These are phyloP conservation scores for Bipolaris sorokiniana DNA, from an alignment of 2,329 filamentous ascomycete species.

Conservation along the genomic window DNA sequence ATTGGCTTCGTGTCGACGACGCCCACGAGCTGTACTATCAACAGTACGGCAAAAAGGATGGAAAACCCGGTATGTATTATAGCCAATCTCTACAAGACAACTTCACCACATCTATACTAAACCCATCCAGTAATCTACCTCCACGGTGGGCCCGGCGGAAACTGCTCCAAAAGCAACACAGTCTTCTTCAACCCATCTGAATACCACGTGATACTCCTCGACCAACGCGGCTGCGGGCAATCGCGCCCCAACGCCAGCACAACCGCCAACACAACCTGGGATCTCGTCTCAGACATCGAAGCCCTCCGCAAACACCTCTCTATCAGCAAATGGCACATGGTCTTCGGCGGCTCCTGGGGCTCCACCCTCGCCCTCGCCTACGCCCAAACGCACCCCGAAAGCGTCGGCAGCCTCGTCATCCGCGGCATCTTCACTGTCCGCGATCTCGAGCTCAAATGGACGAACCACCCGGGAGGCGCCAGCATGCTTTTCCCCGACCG, in stretches of 20 bases:
- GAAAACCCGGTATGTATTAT: conserved; percentile 44
- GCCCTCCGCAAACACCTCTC: conserved; percentile 50
- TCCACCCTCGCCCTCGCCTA: conserved; percentile 55
- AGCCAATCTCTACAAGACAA: not conserved
- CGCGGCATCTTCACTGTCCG: conserved; percentile 53
- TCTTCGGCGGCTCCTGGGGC: conserved; percentile 59
- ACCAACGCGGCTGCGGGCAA: conserved; percentile 56
- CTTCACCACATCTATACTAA: not conserved
- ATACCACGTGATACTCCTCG: conserved; percentile 56
- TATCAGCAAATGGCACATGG: conserved; percentile 53
- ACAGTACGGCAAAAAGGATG: conserved; percentile 49
- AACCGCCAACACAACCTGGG: conserved; percentile 54
- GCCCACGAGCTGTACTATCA: conserved; percentile 49
- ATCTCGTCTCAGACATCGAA: conserved; percentile 56
- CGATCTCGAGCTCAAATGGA: conserved; percentile 49
- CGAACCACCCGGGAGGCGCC: conserved; percentile 33
- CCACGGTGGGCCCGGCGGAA: conserved; percentile 55
- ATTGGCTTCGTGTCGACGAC: conserved; percentile 42
- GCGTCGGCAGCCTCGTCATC: conserved; percentile 50
- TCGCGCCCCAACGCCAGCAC: conserved; percentile 52
- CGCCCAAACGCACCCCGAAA: conserved; percentile 51
- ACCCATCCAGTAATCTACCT: conserved; percentile 48
- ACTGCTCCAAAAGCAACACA: conserved; percentile 45
- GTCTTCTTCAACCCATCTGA: conserved; percentile 53
- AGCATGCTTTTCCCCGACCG: conserved; percentile 50